Conservation (phyloP, 2,329 filamentous ascomycete genomes). For the Aspergillus neoniger region DNA sequence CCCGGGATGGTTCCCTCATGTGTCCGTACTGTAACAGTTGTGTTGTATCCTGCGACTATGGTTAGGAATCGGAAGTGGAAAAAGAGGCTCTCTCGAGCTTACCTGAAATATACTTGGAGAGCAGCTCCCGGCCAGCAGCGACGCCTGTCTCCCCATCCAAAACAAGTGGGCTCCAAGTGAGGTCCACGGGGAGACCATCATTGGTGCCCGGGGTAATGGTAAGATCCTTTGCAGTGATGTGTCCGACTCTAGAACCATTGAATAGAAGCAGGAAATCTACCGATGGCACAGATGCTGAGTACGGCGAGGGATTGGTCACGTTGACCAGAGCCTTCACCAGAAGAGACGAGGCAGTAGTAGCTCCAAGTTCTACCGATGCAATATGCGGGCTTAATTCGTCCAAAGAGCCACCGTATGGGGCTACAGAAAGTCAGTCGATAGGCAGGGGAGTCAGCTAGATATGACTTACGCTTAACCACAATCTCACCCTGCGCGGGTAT, state of each 20-base stretch:
- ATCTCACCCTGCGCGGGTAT: slow-evolving; percentile 83
- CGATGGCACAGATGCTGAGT: slow-evolving; percentile 79
- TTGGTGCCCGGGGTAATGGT: slow-evolving; percentile 70
- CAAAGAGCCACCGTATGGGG: slow-evolving; percentile 58
- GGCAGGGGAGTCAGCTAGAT: slow-evolving; percentile 22
- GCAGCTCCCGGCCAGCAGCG: slow-evolving; percentile 66
- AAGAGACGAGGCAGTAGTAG: slow-evolving; percentile 71
- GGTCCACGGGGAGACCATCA: slow-evolving; percentile 65
- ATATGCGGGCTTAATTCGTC: slow-evolving; percentile 64
- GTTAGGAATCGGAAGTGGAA: slow-evolving; percentile 10
- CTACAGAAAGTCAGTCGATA: slow-evolving; percentile 46
- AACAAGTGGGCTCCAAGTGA: slow-evolving; percentile 71
- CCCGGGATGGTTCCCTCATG: slow-evolving; percentile 73
- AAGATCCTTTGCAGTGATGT: slow-evolving; percentile 68
- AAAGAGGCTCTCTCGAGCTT: slow-evolving; percentile 15
- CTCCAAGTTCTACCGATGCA: slow-evolving; percentile 69
- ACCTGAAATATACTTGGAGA: slow-evolving; percentile 86
- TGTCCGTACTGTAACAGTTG: slow-evolving; percentile 71
- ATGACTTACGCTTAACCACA: slow-evolving; percentile 86
- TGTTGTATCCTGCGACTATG: slow-evolving; percentile 65
- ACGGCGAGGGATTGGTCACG: slow-evolving; percentile 86
- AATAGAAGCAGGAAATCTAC: slow-evolving; percentile 73
- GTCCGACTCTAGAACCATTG: slow-evolving; percentile 73
- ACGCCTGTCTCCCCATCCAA: slow-evolving; percentile 64
- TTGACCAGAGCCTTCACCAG: slow-evolving; percentile 73